phyloP scores from a whole-genome alignment of 2,329 filamentous ascomycete genomes.

The Nothopassalora personata region DNA sequence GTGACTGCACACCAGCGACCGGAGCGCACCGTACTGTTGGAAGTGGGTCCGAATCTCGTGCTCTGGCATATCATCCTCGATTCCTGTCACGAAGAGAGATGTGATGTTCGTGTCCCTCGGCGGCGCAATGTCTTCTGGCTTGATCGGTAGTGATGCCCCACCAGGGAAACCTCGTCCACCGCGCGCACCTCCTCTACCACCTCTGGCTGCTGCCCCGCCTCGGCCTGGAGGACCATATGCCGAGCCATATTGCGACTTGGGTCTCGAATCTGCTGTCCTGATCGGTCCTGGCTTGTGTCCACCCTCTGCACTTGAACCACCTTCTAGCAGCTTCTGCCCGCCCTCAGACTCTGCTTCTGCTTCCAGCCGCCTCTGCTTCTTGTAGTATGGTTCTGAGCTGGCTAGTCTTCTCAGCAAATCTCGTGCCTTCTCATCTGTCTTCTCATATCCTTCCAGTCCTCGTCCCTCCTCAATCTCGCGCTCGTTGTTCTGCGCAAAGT shows the following conservation, averaged over 20 bases:
- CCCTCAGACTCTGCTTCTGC: slow-evolving; percentile 35
- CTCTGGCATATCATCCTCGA: slow-evolving; percentile 94
- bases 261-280: slow-evolving; percentile 59
- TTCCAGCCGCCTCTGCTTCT: slow-evolving; percentile 69
- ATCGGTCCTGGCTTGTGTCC: slow-evolving; percentile 62
- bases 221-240: slow-evolving; percentile 21
- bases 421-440: slow-evolving; percentile 93
- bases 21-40: slow-evolving; percentile 78
- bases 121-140: slow-evolving; percentile 77
- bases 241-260: slow-evolving; percentile 31
- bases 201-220: slow-evolving; percentile 24
- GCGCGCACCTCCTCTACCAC: slow-evolving; percentile 37
- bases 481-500: slow-evolving; percentile 96
- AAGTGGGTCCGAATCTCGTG: slow-evolving; percentile 89
- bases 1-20: slow-evolving; percentile 91
- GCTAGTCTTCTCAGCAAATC: slow-evolving; percentile 81
- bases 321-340: slow-evolving; percentile 41
- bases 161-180: slow-evolving; percentile 60
- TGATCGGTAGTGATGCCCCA: slow-evolving; percentile 69
- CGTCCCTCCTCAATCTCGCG: slow-evolving; percentile 89
- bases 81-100: slow-evolving; percentile 87
- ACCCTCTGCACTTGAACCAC: slow-evolving; percentile 30
- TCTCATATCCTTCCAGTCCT: slow-evolving; percentile 85
- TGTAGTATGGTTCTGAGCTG: slow-evolving; percentile 90
- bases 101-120: slow-evolving; percentile 81